These are phyloP conservation scores for Trichoderma asperellum DNA, from an alignment of 2,329 filamentous ascomycete genomes.

Conservation along the genomic window DNA sequence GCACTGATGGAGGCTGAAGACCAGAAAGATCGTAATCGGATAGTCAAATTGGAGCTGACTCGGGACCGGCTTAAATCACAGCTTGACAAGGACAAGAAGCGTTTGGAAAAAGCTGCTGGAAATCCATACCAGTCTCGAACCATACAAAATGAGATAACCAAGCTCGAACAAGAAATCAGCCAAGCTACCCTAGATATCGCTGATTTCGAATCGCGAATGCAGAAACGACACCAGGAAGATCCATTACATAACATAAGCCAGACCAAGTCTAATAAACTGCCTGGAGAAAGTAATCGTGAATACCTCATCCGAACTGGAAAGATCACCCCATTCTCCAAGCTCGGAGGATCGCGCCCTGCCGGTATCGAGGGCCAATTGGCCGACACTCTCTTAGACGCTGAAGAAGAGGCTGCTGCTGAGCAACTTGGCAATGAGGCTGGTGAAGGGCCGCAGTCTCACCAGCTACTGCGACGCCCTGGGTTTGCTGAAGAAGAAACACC, in stretches of 20 bases:
- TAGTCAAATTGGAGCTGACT: constrained; percentile 59
- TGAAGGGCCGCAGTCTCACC: constrained; percentile 66
- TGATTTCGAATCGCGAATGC: constrained; percentile 81
- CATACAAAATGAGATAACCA: constrained; percentile 67
- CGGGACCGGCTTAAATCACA: constrained; percentile 66
- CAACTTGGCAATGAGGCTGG: constrained; percentile 47
- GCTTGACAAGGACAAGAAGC: constrained; percentile 58
- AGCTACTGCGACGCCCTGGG: constrained; percentile 72
- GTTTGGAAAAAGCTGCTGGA: constrained; percentile 48
- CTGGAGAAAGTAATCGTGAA: constrained; percentile 82
- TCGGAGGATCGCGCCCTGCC: constrained; percentile 65
- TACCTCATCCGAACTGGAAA: constrained; percentile 95
- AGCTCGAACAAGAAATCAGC: constrained; percentile 66
- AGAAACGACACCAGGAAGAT: constrained; percentile 66
- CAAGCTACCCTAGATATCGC: constrained; percentile 71
- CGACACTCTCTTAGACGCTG: constrained; percentile 78
- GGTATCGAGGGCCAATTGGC: constrained; percentile 71
- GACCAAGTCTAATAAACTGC: constrained; percentile 62
- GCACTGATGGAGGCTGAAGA: constrained; percentile 65
- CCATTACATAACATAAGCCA: constrained; percentile 49
- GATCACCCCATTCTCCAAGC: constrained; percentile 91
- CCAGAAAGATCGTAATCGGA: constrained; percentile 64
- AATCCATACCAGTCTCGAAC: constrained; percentile 59
- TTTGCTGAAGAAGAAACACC: constrained; percentile 54
- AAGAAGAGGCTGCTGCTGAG: constrained; percentile 64